Conservation (phyloP, 305 asterid species). For the Ilex paraguariensis region DNA sequence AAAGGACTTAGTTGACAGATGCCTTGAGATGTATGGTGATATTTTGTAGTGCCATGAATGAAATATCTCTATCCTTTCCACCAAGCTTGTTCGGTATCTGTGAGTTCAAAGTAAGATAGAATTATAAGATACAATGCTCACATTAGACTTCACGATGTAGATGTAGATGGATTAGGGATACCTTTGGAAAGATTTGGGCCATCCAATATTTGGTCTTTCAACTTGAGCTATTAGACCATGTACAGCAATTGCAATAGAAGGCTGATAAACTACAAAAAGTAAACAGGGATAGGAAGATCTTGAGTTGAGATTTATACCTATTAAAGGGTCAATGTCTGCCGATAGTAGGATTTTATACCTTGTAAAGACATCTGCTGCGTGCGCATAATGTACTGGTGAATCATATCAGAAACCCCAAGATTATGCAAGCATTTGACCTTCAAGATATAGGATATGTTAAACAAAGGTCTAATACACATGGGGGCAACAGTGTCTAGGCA, state of each 20-base stretch:
- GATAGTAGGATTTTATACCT: slow-evolving; percentile 45
- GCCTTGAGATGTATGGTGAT: slow-evolving; percentile 81
- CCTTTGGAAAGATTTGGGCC: slow-evolving; percentile 97
- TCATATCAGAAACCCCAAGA: slow-evolving; percentile 68
- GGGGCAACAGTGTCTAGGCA: not conserved
- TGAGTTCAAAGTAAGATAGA: slow-evolving; percentile 18
- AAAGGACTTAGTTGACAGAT: slow-evolving; percentile 72
- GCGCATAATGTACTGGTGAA: slow-evolving; percentile 65
- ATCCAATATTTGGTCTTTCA: slow-evolving; percentile 73
- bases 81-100: slow-evolving; percentile 58
- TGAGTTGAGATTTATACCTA: slow-evolving; percentile 16
- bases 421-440: slow-evolving; percentile 81
- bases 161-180: slow-evolving; percentile 19
- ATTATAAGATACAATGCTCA: slow-evolving; percentile 1
- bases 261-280: slow-evolving; percentile 72
- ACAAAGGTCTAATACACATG: not conserved
- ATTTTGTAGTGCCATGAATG: slow-evolving; percentile 72
- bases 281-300: slow-evolving; percentile 13
- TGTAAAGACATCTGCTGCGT: slow-evolving; percentile 82
- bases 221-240: slow-evolving; percentile 76
- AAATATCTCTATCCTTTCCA: slow-evolving; percentile 76
- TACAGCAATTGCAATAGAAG: slow-evolving; percentile 66
- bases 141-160: not conserved
- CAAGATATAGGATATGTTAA: slow-evolving; percentile 12
- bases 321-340: slow-evolving; percentile 13